Base-by-base conservation (phyloP, 352 stramenopile genomes). In the Pythium phragmiticola region DNA sequence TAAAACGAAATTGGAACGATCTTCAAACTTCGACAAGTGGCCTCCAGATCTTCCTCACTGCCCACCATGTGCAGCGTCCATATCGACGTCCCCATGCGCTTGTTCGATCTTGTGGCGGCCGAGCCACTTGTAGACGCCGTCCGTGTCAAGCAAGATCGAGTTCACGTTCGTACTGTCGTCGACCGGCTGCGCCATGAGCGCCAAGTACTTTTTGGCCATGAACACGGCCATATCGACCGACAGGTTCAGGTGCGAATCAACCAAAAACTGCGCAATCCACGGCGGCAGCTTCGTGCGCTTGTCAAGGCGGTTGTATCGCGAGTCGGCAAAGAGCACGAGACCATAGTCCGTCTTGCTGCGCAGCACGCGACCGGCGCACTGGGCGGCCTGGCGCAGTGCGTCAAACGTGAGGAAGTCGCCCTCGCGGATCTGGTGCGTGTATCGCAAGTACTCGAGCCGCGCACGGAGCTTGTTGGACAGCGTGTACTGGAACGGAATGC, bases 401-500 rank as follows among this genome's bases (percentile, higher is more conserved):
- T 99, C 98, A 79, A 99, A 99, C 34, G 97, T 99, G 17, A 99
- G 69, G 73, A 99, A 99, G 66, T 99, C 97, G 47, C 87, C 85
- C 67, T 98, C 91, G 75, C 84, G 77, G 69, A 98, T 98, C 73
- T 98, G 82, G 58, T 94, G 85, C 61, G 84, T 94, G 71, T 94
- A 94, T 30, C 97, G 92, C 61, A 99, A 76, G 77, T 98, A 99
- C 77, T 99, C 97, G 11, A 99, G 82, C 6, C 97, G 82, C 42
- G 97, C 94, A 36, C 95, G 79, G 41, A 99, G 77, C 43, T 85
- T 92, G 68, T 96, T 86, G 16, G 88, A 98, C 26, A 98, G 77
- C 51, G 96, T 99, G 76, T 99, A 99, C 84, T 99, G 97, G 82
- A 99, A 99, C 30, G 98, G 98, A 34, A 99, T 98, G 14, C 98